phyloP scores from a whole-genome alignment of 2,329 filamentous ascomycete species.

The Arthrinium phaeospermum region DNA sequence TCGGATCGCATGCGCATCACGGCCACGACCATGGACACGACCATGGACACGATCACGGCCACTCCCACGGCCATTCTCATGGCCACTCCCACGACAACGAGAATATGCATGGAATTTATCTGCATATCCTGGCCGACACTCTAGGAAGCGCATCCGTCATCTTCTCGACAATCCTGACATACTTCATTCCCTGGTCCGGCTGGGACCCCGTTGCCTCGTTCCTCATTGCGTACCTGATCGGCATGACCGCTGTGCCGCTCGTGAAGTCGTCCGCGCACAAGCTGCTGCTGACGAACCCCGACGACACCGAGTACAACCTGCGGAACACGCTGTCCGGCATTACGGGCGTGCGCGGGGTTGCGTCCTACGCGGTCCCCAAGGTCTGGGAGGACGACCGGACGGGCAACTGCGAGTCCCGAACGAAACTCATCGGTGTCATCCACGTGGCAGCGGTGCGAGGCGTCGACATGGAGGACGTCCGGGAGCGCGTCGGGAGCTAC shows the following conservation, averaged over 20 bases:
- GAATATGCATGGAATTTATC: conserved; percentile 96
- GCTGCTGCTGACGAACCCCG: conserved; percentile 83
- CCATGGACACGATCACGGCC: conserved; percentile 41
- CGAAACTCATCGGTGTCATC: conserved; percentile 78
- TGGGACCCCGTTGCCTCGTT: conserved; percentile 96
- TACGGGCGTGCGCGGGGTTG: conserved; percentile 80
- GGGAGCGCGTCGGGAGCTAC: conserved; percentile 76
- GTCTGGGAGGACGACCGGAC: conserved; percentile 87
- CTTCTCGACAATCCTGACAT: conserved; percentile 84
- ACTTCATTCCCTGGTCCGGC: conserved; percentile 87
- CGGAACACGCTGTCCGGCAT: conserved; percentile 87
- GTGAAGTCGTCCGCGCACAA: conserved; percentile 84
- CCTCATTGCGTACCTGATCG: conserved; percentile 90
- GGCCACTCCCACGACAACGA: conserved; percentile 71
- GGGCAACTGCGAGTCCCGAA: conserved; percentile 41
- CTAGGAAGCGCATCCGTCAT: conserved; percentile 95
- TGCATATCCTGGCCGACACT: conserved; percentile 94
- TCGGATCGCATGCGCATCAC: conserved; percentile 67
- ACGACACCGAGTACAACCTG: conserved; percentile 84
- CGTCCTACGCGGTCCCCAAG: conserved; percentile 82
- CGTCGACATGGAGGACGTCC: conserved; percentile 81
- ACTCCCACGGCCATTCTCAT: conserved; percentile 42
- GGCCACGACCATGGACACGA: conserved; percentile 37
- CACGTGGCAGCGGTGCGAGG: conserved; percentile 79
- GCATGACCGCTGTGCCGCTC: conserved; percentile 87